Base-by-base conservation (phyloP, 2,329 filamentous ascomycete species). In the Fusarium sp. region DNA sequence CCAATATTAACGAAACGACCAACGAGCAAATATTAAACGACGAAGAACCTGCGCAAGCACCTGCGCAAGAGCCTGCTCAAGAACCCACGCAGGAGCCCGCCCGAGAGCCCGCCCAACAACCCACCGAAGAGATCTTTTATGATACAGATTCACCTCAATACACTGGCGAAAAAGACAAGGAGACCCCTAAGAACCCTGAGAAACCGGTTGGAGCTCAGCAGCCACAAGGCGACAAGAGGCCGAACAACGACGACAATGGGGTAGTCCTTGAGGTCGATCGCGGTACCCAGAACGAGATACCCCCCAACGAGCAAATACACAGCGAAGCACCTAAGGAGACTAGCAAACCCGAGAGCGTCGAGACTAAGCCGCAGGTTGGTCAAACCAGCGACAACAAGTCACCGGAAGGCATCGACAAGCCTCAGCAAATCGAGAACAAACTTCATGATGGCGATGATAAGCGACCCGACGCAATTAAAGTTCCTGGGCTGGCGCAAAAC, bases 1-100 rank as follows among this genome's bases (percentile, higher is more conserved):
- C 60, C 37, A 74, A 80, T 31, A 80, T 80, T 65, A 76, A 76
- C 49, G 70, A 76, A 36, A 80, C 77, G 42, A 79, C 52, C 9
- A 72, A 69, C 52, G 42, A 53, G 34, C 57, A 61, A 38, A 47
- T 63, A 51, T 18, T 65, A 18, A 47, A 40, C 31, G 67, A 70
- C 18, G 50, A 65, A 26, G 53, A 56, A 28, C 30, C 50, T 31
- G n/a, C 18, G 41, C 45, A 57, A 38, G 45, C 46, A 15, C 34
- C 53, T 37, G n/a, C 20, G 38, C 50, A 54, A 38, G 45, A 51
- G 59, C 23, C 23, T 23, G 23, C 23, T 23, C 23, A 23, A 23
- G 23, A 23, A 23, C 23, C 23, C 23, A 23, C 23, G 6, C 23
- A 23, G 23, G 23, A 23, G 23, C 23, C 23, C 23, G 23, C 23